Conservation (phyloP, 768 basidiomycete genomes). For the Russula sp. region DNA sequence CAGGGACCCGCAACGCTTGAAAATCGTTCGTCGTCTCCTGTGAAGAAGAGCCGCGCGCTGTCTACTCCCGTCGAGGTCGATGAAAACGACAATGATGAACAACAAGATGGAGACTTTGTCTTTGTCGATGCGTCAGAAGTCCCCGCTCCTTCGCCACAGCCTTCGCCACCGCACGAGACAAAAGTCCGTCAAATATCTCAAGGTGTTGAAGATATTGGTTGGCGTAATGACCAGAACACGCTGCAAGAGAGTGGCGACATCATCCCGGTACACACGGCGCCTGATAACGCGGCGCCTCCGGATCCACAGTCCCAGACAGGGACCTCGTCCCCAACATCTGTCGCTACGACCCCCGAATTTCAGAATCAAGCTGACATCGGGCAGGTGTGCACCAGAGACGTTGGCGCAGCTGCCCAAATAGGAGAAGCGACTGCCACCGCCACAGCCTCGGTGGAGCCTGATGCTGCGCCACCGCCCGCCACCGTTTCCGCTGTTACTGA, state of each 20-base stretch:
- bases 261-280: background rate
- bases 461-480: background rate
- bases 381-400: background rate
- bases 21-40: conserved; percentile 54
- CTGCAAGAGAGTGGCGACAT: conserved; percentile 9
- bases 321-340: background rate
- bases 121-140: conserved; percentile 15
- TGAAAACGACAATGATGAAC: conserved; percentile 43
- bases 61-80: conserved; percentile 47
- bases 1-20: conserved; percentile 29
- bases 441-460: background rate
- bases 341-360: background rate
- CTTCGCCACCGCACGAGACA: conserved; percentile 71
- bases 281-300: conserved; percentile 12
- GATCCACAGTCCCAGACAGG: conserved; percentile 30
- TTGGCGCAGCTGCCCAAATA: background rate
- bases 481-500: background rate
- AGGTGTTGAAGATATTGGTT: conserved; percentile 71
- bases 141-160: conserved; percentile 30
- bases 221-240: conserved; percentile 46
- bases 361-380: conserved; percentile 3
- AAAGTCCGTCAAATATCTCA: conserved; percentile 74
- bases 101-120: conserved; percentile 4
- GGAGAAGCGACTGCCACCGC: background rate
- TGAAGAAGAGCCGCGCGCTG: conserved; percentile 70